Evolutionary conservation across 305 asterid species (phyloP), one percentile per base, ranked within the genome.

Genomic region (Solanum hybrid): DNA sequence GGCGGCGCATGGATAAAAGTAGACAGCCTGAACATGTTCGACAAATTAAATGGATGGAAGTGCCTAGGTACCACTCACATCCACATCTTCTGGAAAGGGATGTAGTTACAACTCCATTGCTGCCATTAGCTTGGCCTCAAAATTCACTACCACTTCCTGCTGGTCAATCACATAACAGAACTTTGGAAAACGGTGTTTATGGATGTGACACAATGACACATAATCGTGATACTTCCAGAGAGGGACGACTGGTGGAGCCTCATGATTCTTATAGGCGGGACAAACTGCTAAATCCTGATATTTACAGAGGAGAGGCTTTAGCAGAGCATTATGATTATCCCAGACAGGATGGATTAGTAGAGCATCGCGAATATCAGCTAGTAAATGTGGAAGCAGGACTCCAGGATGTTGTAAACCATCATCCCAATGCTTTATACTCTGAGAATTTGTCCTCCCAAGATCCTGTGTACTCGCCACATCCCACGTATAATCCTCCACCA

Each of bases 91-190:
- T 91, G 36, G 90, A 57, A 26, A 94, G 95, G 90, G 90, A 91
- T 87, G 92, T 70, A 77, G 77, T 93, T 89, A 90, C 89, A 89
- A 32, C 92, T 92, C 92, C 93, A 33, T 90, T 72, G 13, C 89
- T 87, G 41, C 83, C 80, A 8, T 45, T 34, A 17, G 89, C 90
- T 76, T 91, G 32, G 72, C 91, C 87, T 86, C 90, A 86, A 36
- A 65, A 79, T 24, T 75, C 88, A 89, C 94, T 89, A 72, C 90
- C 73, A 57, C 91, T 90, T 77, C 87, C 89, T 37, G 81, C 77
- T 34, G 84, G 87, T 90, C 95, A 93, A 88, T 90, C 93, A 13
- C 92, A 92, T 90, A 94, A 90, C 79, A 94, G 97, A 92, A 78
- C 92, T 83, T 88, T 90, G 15, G 93, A 91, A 72, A 92, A 45